Evolutionary conservation across 2,329 filamentous ascomycete genomes (phyloP), one percentile per base, ranked within the genome.

Genomic region (Bipolaris oryzae): DNA sequence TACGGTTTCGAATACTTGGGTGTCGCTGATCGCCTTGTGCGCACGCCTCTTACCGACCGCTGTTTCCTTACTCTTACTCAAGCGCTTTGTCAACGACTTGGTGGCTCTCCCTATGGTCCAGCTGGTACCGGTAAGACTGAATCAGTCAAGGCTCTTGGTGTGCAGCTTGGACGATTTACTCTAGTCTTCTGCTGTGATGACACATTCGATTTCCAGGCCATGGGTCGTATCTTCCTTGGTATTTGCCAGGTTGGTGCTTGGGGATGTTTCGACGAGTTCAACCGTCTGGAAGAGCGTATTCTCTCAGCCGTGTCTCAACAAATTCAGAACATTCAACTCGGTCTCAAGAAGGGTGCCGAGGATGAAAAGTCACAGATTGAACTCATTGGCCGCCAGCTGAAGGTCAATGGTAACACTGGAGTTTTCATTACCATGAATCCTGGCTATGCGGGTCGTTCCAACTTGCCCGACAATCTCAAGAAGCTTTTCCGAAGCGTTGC

Each of bases 371-470:
- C 92, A 1, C 90, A 97, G 73, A 98, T 99, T 67, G 95, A 99
- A 75, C 83, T 99, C 18, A 90, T 98, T 51, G 94, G 94, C 46
- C 90, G 95, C 53, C 92, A 96, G 67, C 84, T 99, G 45, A 87
- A 84, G 61, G 95, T 99, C 65, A 96, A 96, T 71, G 84, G 85
- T 59, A 96, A 97, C 74, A 98, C 96, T 48, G 95, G 95, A 68
- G 95, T 99, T 74, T 99, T 99, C 81, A 99, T 99, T 76, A 99
- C 95, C 37, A 99, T 99, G 96, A 99, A 99, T 77, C 95, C 95
- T 76, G 95, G 95, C 50, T 99, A 99, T 78, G 95, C 95, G 50
- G 95, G 95, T 55, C 91, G 95, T 78, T 99, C 95, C 47, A 99
- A 99, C 78, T 80, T 99, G 71, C 95, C 95, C 2, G 95, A 99